Evolutionary conservation across 2,329 filamentous ascomycete species (phyloP).

Genomic region (Trichocomaceae sp.): DNA sequence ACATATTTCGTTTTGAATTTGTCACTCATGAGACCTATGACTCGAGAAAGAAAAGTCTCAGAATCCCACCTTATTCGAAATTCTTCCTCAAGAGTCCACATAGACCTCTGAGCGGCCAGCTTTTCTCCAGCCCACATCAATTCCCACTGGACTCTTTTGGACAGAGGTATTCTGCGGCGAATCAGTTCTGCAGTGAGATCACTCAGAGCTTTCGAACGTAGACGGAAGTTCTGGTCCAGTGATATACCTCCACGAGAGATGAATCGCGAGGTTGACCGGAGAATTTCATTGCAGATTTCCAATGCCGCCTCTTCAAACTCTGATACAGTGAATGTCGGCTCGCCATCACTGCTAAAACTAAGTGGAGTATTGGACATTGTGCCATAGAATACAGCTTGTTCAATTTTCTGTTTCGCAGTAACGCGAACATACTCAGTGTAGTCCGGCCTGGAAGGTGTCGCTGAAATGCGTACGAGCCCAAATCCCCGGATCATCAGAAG

Average conservation of each 20-base stretch:
- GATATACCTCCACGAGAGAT: conserved; percentile 67
- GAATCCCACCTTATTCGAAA: conserved; percentile 56
- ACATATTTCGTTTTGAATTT: conserved; percentile 62
- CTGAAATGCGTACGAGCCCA: conserved; percentile 51
- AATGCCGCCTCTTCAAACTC: conserved; percentile 74
- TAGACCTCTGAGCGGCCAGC: conserved; percentile 66
- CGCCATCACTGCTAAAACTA: conserved; percentile 66
- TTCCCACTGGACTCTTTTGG: conserved; percentile 65
- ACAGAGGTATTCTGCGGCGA: conserved; percentile 56
- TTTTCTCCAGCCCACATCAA: conserved; percentile 89
- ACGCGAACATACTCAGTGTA: conserved; percentile 52
- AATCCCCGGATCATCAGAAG: conserved; percentile 52
- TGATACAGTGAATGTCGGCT: conserved; percentile 58
- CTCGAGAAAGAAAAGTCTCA: conserved; percentile 64
- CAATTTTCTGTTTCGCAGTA: conserved; percentile 80
- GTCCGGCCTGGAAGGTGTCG: conserved; percentile 26
- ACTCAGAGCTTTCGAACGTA: conserved; percentile 65
- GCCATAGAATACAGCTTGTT: conserved; percentile 92
- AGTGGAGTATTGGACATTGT: conserved; percentile 76
- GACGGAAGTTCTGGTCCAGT: conserved; percentile 71
- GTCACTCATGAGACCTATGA: conserved; percentile 69
- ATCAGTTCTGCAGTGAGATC: conserved; percentile 67
- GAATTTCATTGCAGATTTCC: conserved; percentile 70
- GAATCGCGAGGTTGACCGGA: conserved; percentile 68
- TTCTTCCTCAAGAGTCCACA: conserved; percentile 76